Conservation (phyloP, 805 yeast species). For the Zygosaccharomyces siamensis region DNA sequence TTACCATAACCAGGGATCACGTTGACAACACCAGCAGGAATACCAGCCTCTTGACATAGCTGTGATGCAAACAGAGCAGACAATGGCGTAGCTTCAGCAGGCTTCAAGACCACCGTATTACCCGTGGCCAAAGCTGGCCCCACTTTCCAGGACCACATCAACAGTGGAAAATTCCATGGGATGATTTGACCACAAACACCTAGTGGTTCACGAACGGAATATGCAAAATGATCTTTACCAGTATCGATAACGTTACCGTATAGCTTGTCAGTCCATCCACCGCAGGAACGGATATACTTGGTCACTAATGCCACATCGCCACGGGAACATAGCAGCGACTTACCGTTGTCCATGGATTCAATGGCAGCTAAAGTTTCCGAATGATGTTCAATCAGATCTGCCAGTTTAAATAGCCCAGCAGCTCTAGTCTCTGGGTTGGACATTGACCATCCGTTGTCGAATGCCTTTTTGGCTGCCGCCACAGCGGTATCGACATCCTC, state of each 20-base stretch:
- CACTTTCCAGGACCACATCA: conserved; percentile 83
- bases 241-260: conserved; percentile 56
- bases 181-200: conserved; percentile 88
- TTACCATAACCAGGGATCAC: conserved; percentile 77
- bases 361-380: conserved; percentile 71
- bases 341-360: conserved; percentile 89
- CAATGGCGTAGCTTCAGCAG: conserved; percentile 84
- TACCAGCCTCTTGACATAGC: conserved; percentile 67
- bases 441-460: conserved; percentile 63
- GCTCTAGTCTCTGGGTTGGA: conserved; percentile 66
- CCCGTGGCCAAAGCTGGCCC: conserved; percentile 87
- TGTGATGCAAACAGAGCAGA: conserved; percentile 68
- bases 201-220: conserved; percentile 72
- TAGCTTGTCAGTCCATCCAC: conserved; percentile 74
- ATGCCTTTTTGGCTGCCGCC: conserved; percentile 76
- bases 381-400: conserved; percentile 72
- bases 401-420: conserved; percentile 58
- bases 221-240: conserved; percentile 57
- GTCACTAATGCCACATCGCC: conserved; percentile 74
- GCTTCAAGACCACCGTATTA: conserved; percentile 77
- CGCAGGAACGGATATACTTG: conserved; percentile 74
- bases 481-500: conserved; percentile 83
- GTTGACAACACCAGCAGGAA: conserved; percentile 79
- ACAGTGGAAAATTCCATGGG: conserved; percentile 91
- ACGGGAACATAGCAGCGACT: conserved; percentile 64